phyloP scores from a whole-genome alignment of 345 rosid genomes.

The Populus pruinosa region DNA sequence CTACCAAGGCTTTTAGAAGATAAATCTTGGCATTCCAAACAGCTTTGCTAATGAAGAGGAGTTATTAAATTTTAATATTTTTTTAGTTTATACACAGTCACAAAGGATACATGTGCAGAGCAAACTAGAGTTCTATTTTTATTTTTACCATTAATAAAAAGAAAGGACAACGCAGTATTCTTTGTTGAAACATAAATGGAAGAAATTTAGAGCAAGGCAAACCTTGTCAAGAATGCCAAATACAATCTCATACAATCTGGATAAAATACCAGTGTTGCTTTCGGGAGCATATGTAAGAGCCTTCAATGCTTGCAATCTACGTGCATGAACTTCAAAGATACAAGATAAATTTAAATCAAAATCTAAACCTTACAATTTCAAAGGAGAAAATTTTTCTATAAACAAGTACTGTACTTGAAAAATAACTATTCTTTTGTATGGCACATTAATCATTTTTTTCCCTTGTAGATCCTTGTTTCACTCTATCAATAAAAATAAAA shows the following conservation, averaged over 20 bases:
- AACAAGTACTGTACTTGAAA: neutral
- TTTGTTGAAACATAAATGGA: neutral
- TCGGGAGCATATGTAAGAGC: conserved; percentile 92
- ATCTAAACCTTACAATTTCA: neutral
- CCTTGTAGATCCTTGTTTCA: neutral
- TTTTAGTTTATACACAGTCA: neutral
- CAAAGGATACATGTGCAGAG: neutral
- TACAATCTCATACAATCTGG: conserved; percentile 80
- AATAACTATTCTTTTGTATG: neutral
- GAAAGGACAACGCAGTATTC: conserved; percentile 3
- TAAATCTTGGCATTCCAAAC: no score
- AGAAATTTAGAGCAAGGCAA: conserved; percentile 19
- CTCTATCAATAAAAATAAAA: neutral
- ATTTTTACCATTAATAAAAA: neutral
- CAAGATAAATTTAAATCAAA: conserved; percentile 4
- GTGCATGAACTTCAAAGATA: conserved; percentile 70
- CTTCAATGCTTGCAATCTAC: conserved; percentile 95
- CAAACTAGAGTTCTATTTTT: neutral
- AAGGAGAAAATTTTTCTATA: neutral
- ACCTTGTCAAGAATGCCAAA: conserved; percentile 98
- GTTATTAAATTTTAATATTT: no score
- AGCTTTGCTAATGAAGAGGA: no score
- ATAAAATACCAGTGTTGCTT: conserved; percentile 70
- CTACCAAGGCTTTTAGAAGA: no score
- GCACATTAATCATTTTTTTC: neutral